Conservation (phyloP, 2,329 filamentous ascomycete genomes). For the Claviceps sp. region DNA sequence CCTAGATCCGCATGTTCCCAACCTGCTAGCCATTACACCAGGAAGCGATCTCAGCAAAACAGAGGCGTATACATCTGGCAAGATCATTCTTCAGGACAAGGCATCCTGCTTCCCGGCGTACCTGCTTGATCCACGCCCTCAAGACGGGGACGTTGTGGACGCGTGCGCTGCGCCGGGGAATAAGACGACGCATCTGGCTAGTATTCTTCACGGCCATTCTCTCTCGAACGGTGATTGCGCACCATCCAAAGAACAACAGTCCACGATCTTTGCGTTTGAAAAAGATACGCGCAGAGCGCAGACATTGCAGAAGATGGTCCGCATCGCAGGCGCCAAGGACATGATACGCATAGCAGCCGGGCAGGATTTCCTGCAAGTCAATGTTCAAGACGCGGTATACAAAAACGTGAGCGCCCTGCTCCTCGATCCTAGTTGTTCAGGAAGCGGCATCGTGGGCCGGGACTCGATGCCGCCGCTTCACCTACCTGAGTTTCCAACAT, state of each 20-base stretch:
- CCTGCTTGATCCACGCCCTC: constrained; percentile 54
- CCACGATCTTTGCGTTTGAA: constrained; percentile 62
- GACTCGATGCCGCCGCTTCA: constrained; percentile 62
- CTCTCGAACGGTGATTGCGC: constrained; percentile 6
- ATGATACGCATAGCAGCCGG: constrained; percentile 56
- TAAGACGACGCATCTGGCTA: constrained; percentile 88
- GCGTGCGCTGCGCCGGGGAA: constrained; percentile 92
- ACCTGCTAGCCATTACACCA: constrained; percentile 67
- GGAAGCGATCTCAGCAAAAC: constrained; percentile 59
- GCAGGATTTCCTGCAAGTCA: constrained; percentile 69
- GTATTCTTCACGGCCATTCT: constrained; percentile 44
- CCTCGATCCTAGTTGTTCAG: constrained; percentile 89
- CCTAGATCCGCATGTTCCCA: constrained; percentile 70
- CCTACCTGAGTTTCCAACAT: constrained; percentile 28
- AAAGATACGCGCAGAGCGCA: constrained; percentile 58
- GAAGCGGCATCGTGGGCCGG: constrained; percentile 83
- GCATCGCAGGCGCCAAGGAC: constrained; percentile 54
- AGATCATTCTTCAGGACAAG: constrained; percentile 88
- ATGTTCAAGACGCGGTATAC: constrained; percentile 50
- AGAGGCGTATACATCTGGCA: constrained; percentile 59
- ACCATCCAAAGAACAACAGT: no score
- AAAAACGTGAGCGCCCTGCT: constrained; percentile 65
- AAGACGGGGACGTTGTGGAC: constrained; percentile 72
- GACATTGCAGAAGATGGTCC: constrained; percentile 75
- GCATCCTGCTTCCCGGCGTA: constrained; percentile 95